Evolutionary conservation across 2,329 filamentous ascomycete genomes (phyloP).

Genomic region (Calonectria honghensis): DNA sequence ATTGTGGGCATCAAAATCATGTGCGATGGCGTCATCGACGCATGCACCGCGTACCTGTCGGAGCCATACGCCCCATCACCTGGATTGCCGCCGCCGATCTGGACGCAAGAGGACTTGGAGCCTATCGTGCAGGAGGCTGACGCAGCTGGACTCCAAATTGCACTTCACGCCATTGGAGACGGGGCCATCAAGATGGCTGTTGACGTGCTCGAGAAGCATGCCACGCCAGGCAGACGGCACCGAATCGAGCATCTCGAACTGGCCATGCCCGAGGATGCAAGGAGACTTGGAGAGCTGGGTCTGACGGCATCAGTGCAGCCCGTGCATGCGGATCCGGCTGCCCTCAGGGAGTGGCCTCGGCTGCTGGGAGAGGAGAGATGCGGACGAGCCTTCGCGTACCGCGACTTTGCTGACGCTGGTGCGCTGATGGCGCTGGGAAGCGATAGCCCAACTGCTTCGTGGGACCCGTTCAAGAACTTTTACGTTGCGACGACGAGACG

Average conservation of each 20-base stretch:
- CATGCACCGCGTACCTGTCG: constrained; percentile 36
- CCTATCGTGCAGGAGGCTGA: constrained; percentile 72
- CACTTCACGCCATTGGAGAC: constrained; percentile 79
- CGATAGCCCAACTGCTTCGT: constrained; percentile 75
- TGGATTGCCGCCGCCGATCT: constrained; percentile 67
- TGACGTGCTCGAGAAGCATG: constrained; percentile 66
- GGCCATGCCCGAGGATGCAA: constrained; percentile 70
- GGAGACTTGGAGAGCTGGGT: constrained; percentile 70
- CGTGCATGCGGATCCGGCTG: constrained; percentile 73
- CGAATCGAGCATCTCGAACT: constrained; percentile 79
- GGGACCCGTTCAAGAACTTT: constrained; percentile 70
- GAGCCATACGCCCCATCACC: constrained; percentile 57
- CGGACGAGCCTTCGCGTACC: constrained; percentile 77
- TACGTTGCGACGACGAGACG: constrained; percentile 73
- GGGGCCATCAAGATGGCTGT: constrained; percentile 72
- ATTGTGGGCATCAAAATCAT: constrained; percentile 39
- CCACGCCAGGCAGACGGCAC: constrained; percentile 67
- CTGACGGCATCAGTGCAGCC: constrained; percentile 74
- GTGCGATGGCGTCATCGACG: constrained; percentile 39
- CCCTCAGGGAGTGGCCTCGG: constrained; percentile 73
- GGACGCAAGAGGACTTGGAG: constrained; percentile 69
- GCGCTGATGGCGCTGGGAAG: constrained; percentile 73
- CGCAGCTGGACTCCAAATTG: constrained; percentile 72
- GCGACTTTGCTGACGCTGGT: constrained; percentile 74
- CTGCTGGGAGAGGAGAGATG: constrained; percentile 72